Percentiles rank a stretch among this genome's conserved stretches.
Evolutionary conservation across 78 protist species (phyloP).

Genomic region (Neovahlkampfia damariscottae): DNA sequence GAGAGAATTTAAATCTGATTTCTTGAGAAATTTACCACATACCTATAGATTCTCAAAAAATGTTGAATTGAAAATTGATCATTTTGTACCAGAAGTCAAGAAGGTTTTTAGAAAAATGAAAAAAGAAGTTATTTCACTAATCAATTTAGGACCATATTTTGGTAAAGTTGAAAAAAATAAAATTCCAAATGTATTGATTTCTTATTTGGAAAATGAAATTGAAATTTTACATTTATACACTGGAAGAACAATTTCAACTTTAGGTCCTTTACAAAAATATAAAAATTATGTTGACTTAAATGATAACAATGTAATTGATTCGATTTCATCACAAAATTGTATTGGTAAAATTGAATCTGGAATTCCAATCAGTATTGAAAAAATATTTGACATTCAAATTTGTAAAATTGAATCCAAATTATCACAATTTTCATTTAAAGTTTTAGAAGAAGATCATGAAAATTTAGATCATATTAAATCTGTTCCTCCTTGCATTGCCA

Average conservation of each 20-base stretch:
- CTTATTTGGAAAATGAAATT: not conserved
- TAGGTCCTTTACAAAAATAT: not conserved
- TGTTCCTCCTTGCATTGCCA: no score
- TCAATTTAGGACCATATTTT: not conserved
- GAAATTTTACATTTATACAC: not conserved
- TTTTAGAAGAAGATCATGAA: no score
- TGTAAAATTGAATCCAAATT: no score
- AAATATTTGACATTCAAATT: no score
- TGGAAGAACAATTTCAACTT: not conserved
- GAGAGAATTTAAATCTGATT: not conserved
- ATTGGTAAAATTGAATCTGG: not conserved
- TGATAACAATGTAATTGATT: not conserved
- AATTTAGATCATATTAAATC: no score
- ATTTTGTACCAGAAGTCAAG: not conserved
- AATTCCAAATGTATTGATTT: not conserved
- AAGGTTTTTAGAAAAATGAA: not conserved
- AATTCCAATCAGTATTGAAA: no score
- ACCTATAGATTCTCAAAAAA: no score
- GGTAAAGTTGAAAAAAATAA: not conserved
- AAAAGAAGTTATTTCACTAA: not conserved
- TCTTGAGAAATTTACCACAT: no score
- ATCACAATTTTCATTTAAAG: no score
- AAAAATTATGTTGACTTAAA: not conserved
- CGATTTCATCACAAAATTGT: not conserved
- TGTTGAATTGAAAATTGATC: no score